phyloP scores from a whole-genome alignment of 2,329 filamentous ascomycete genomes.

The Nemania bipapillata region DNA sequence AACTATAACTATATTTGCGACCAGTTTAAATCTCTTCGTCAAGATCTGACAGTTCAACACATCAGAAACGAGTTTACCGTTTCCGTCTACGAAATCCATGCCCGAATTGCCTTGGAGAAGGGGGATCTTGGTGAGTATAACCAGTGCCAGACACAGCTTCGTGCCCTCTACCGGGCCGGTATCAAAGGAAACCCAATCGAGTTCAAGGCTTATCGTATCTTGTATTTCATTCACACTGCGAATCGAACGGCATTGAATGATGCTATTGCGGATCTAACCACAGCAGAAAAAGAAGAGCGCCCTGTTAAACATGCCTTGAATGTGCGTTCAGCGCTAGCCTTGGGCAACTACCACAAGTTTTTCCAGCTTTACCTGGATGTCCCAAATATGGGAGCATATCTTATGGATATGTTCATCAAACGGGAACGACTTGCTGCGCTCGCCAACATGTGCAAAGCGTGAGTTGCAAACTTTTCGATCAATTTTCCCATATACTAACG shows the following conservation, averaged over 20 bases:
- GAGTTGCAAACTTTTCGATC: constrained; percentile 61
- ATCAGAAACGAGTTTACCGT: constrained; percentile 98
- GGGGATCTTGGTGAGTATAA: constrained; percentile 99
- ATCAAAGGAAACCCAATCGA: constrained; percentile 90
- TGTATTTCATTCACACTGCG: constrained; percentile 99
- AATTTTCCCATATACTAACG: constrained; percentile 59
- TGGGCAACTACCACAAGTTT: constrained; percentile 97
- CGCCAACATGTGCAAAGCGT: constrained; percentile 95
- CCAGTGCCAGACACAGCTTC: constrained; percentile 98
- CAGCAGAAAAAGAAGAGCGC: constrained; percentile 88
- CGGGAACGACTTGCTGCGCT: constrained; percentile 91
- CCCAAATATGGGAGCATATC: constrained; percentile 95
- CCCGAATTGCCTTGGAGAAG: constrained; percentile 96
- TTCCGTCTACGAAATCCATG: constrained; percentile 95
- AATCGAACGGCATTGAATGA: constrained; percentile 99
- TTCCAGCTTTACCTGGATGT: constrained; percentile 95
- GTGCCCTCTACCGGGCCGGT: constrained; percentile 86
- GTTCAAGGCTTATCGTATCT: constrained; percentile 98
- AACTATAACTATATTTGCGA: constrained; percentile 99
- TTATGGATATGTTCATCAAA: constrained; percentile 99
- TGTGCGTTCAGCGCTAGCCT: constrained; percentile 88
- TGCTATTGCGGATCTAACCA: constrained; percentile 97
- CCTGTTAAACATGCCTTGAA: constrained; percentile 90
- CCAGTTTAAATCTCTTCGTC: constrained; percentile 97
- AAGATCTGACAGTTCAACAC: constrained; percentile 97